phyloP scores from a whole-genome alignment of 2,329 filamentous ascomycete genomes.

The Aspergillus ustus region DNA sequence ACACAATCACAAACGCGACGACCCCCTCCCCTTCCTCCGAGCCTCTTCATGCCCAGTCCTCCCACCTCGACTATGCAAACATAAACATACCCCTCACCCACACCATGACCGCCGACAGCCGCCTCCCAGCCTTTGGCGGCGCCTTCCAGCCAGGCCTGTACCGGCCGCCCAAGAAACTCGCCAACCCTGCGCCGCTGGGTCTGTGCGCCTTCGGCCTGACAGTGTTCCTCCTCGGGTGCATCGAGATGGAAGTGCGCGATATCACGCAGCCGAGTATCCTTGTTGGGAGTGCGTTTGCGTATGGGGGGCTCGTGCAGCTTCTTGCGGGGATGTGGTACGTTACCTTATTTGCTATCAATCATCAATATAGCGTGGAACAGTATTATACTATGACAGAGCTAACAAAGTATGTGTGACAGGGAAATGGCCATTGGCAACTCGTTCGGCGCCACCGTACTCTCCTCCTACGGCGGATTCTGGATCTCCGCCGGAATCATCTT shows the following conservation, averaged over 20 bases:
- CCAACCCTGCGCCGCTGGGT: constrained; percentile 75
- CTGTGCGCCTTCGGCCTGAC: constrained; percentile 76
- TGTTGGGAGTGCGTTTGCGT: constrained; percentile 69
- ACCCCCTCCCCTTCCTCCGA: neutral
- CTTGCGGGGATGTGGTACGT: constrained; percentile 78
- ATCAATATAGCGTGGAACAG: too few species aligned
- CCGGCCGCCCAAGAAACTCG: constrained; percentile 66
- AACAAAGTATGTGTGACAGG: constrained; percentile 50
- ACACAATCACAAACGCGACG: constrained; percentile 10
- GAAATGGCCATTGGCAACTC: constrained; percentile 81
- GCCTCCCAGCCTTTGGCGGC: constrained; percentile 66
- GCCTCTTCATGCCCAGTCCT: neutral
- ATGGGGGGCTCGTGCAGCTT: constrained; percentile 75
- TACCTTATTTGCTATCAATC: neutral
- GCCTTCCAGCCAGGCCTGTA: constrained; percentile 70
- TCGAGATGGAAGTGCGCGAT: constrained; percentile 68
- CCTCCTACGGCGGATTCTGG: constrained; percentile 81
- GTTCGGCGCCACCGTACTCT: constrained; percentile 75
- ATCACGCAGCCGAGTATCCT: constrained; percentile 66
- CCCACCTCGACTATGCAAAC: constrained; percentile 12
- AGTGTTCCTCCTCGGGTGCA: constrained; percentile 73
- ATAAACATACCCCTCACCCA: constrained; percentile 48
- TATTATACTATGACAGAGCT: too few species aligned
- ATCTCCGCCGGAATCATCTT: constrained; percentile 72
- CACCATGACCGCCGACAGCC: constrained; percentile 40